Base-by-base conservation (phyloP, 306 rosid genomes). In the Fagus sylvatica region DNA sequence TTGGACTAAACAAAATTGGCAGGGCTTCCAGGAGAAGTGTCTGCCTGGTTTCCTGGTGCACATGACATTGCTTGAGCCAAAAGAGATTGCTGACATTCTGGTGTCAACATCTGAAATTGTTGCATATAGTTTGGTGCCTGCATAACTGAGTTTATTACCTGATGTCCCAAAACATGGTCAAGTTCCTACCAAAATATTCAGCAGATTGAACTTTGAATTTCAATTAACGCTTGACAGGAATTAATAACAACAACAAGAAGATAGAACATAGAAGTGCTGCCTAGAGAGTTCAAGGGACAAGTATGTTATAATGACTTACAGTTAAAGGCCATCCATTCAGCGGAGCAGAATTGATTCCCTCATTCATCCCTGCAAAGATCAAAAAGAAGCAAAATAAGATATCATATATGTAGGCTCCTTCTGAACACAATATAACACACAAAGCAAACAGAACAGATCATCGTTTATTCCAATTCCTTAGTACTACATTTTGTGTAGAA, bases 311-410 rank as follows among this genome's bases (percentile, higher is more conserved):
- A 13, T 78, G 32, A 76, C 89, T 72, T 75, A 90, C 93, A 74
- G 79, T 74, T 68, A 64, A 22, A 78, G 85, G 89, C 84, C 69
- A 57, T 77, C 79, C 86, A 61, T 72, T 55, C 51, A 13, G 54
- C 13, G 71, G 71, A 68, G 53, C 75, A 46, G 53, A 53, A 70
- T 72, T 76, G 71, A 71, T 76, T 78, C 70, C 84, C 70, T 80
- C 64, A 61, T 30, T 40, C 54, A 53, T 71, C 66, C 74, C 95
- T 88, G 87, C 75, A 80, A 74, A 74, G 46, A 75, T 74, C 49
- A 12, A 61, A 33, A 7, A 34, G 22, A 62, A 33, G 19, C 41
- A 62, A 62, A 4, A 36, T 12, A 62, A 1, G 4, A 33, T 12
- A 12, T 61, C 22, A 62, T 34, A 2, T 15, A 12, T 30, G 17